Evolutionary conservation across 129 eudicot genomes (phyloP), one percentile per base, ranked within the genome.

Genomic region (Lactuca sativa): DNA sequence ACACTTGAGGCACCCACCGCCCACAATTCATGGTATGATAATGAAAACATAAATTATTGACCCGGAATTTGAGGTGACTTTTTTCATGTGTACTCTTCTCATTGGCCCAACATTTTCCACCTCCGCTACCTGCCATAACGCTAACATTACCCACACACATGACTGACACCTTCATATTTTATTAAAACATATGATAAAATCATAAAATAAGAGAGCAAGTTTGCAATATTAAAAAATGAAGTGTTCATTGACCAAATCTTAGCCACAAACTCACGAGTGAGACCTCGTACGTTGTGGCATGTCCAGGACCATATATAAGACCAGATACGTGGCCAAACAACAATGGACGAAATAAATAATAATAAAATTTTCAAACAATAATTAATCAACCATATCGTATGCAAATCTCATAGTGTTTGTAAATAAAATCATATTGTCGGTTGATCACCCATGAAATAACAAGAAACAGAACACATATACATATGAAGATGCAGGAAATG

Each of bases 111-210:
- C 2, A 14, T 38, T 3, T 54, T 69, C 74, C 74, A 70, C 66
- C 56, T 70, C 66, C 56, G 66, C 74, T n/a, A 70, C 30, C 16
- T 57, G 31, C 64, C 59, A 66, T 67, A 52, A 54, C 30, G 56
- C 25, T 56, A 44, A 70, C 74, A 70, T 70, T 65, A 66, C 59
- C 8, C 71, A 57, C 66, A 15, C 74, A 70, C 56, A 70, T 70
- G 56, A 41, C 57, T 57, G 64, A 69, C 25, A 70, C 8, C 47
- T 70, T 57, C 56, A 40, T 56, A 69, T 69, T 4, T 4, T 59
- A 7, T 56, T 11, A 55, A 54, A 69, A 55, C 64, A 54, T 56
- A 70, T 41, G 56, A 70, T 70, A 30, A 70, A 47, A 41, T 40
- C 30, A 25, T 25, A 25, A 40, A 40, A 40, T 36, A 71, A 43